A percentile compares a stretch with the other conserved stretches of the same genome.
Evolutionary conservation across 331 rosid species (phyloP).

Genomic region (Cydonia oblonga): DNA sequence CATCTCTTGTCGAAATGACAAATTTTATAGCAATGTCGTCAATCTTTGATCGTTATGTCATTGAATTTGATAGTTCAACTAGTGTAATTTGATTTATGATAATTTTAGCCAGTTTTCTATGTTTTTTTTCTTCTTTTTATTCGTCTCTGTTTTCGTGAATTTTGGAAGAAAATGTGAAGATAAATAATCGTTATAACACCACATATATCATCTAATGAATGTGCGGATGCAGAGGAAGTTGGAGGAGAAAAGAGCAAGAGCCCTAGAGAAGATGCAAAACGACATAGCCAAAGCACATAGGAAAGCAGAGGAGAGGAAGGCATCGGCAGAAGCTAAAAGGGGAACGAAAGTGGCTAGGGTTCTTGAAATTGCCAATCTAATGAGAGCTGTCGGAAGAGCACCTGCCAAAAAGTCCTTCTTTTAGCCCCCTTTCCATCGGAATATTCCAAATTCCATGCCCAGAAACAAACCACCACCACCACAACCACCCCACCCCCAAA

Average conservation of each 20-base stretch:
- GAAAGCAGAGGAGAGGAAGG: slow-evolving; percentile 80
- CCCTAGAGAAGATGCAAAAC: slow-evolving; percentile 81
- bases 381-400: slow-evolving; percentile 89
- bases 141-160: too few relatives aligned
- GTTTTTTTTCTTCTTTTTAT: too few relatives aligned
- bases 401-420: slow-evolving; percentile 86
- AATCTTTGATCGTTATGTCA: too few relatives aligned
- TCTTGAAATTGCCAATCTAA: slow-evolving; percentile 61
- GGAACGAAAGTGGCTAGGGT: slow-evolving; percentile 79
- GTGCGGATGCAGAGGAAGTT: slow-evolving; percentile 59
- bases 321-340: slow-evolving; percentile 82
- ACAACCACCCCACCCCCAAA: too few relatives aligned
- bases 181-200: neutral
- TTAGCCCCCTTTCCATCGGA: slow-evolving; percentile 13
- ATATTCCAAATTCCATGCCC: neutral
- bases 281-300: slow-evolving; percentile 69
- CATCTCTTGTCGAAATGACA: too few relatives aligned
- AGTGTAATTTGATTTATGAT: too few relatives aligned
- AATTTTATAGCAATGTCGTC: too few relatives aligned
- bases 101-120: too few relatives aligned
- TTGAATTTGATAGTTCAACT: too few relatives aligned
- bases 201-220: neutral
- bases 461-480: too few relatives aligned
- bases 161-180: neutral
- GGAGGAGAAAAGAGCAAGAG: slow-evolving; percentile 86